phyloP scores from a whole-genome alignment of 2,329 filamentous ascomycete species.

The Fusarium liriodendri region DNA sequence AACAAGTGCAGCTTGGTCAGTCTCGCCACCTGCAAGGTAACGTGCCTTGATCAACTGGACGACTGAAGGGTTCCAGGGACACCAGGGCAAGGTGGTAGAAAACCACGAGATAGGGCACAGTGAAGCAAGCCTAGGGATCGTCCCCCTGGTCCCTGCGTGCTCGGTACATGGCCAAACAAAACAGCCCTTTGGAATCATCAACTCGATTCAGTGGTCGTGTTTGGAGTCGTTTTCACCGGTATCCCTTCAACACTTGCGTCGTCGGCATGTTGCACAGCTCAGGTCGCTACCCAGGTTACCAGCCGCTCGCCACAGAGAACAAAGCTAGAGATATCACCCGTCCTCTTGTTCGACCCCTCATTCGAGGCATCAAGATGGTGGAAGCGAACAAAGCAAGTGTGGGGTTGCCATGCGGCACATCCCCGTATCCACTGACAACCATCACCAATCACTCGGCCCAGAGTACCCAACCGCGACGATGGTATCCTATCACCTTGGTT shows the following conservation, averaged over 20 bases:
- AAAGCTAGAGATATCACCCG: not conserved
- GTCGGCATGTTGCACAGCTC: not conserved
- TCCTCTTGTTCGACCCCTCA: slow-evolving; percentile 23
- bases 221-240: not conserved
- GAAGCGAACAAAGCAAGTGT: slow-evolving; percentile 30
- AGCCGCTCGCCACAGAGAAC: not conserved
- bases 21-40: slow-evolving; percentile 13
- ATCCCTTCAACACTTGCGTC: not conserved
- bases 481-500: slow-evolving; percentile 46
- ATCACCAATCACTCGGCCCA: slow-evolving; percentile 39
- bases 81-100: slow-evolving; percentile 18
- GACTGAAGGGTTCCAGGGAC: not conserved
- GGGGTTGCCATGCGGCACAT: slow-evolving; percentile 44
- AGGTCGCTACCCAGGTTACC: not conserved
- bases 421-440: slow-evolving; percentile 30
- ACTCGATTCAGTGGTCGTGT: not conserved
- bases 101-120: not conserved
- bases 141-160: slow-evolving; percentile 29
- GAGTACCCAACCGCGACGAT: slow-evolving; percentile 39
- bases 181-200: slow-evolving; percentile 6
- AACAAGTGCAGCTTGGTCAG: slow-evolving; percentile 9
- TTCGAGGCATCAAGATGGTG: slow-evolving; percentile 25
- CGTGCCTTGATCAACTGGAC: slow-evolving; percentile 8
- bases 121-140: not conserved
- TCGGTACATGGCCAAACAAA: slow-evolving; percentile 24